Evolutionary conservation across 495 filamentous ascomycete species (phyloP).

Genomic region (Paragyromitra xinjiangensis): DNA sequence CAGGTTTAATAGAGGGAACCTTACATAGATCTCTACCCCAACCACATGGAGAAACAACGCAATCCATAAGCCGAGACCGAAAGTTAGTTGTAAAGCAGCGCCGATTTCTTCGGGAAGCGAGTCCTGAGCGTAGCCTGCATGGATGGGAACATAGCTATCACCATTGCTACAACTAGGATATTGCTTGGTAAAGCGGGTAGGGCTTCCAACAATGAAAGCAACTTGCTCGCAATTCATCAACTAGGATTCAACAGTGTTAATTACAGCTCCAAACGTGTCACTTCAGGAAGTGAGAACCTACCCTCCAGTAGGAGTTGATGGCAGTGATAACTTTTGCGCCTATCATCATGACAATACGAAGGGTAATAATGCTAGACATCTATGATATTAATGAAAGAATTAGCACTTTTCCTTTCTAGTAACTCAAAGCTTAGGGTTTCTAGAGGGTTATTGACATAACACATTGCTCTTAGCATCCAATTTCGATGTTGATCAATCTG

Average conservation of each 20-base stretch:
- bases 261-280: neutral
- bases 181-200: slow-evolving; percentile 44
- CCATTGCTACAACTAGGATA: slow-evolving; percentile 61
- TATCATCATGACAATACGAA: slow-evolving; percentile 61
- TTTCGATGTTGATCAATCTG: slow-evolving; percentile 68
- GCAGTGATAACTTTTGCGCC: slow-evolving; percentile 57
- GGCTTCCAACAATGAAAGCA: slow-evolving; percentile 52
- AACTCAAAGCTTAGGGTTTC: neutral
- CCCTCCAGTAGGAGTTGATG: slow-evolving; percentile 55
- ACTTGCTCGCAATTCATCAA: slow-evolving; percentile 62
- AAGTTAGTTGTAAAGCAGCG: slow-evolving; percentile 59
- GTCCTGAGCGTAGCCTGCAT: slow-evolving; percentile 38
- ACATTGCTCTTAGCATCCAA: slow-evolving; percentile 66
- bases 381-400: slow-evolving; percentile 51
- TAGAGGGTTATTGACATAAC: slow-evolving; percentile 57
- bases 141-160: slow-evolving; percentile 40
- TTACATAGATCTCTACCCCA: slow-evolving; percentile 64
- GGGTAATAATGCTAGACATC: slow-evolving; percentile 63
- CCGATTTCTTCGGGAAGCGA: slow-evolving; percentile 59
- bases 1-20: slow-evolving; percentile 23
- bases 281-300: slow-evolving; percentile 29
- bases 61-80: slow-evolving; percentile 63
- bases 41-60: slow-evolving; percentile 61
- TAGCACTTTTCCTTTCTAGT: neutral
- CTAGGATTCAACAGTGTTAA: neutral